Percentiles rank a stretch among this genome's conserved stretches.
phyloP scores from a whole-genome alignment of 2,329 filamentous ascomycete genomes.

The Sporothrix euskadiensis region DNA sequence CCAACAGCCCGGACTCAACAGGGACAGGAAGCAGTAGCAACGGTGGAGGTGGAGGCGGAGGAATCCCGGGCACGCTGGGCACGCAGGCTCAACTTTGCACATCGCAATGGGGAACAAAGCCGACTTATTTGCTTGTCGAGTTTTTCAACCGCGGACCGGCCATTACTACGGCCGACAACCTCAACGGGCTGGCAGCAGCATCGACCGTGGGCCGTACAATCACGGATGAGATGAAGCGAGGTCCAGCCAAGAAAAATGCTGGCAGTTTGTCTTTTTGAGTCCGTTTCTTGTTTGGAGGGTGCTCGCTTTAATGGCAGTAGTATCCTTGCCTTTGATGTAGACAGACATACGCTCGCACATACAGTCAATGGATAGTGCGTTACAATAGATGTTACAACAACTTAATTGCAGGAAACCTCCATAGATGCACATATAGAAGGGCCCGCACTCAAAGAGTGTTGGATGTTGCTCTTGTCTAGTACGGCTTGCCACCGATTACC shows the following conservation, averaged over 20 bases:
- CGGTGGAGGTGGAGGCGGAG: not conserved
- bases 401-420: slow-evolving; percentile 45
- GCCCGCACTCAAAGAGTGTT: slow-evolving; percentile 47
- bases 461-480: slow-evolving; percentile 43
- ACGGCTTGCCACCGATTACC: slow-evolving; percentile 31
- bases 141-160: slow-evolving; percentile 74
- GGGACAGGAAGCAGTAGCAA: not conserved
- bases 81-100: slow-evolving; percentile 56
- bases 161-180: slow-evolving; percentile 65
- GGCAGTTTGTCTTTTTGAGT: not conserved
- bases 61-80: slow-evolving; percentile 54
- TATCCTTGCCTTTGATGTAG: not conserved
- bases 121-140: slow-evolving; percentile 77
- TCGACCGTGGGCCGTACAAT: slow-evolving; percentile 36
- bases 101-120: slow-evolving; percentile 58
- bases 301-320: not conserved
- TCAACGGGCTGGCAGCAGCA: slow-evolving; percentile 56
- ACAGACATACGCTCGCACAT: not conserved
- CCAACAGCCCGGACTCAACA: slow-evolving; percentile 63
- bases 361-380: not conserved
- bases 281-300: not conserved
- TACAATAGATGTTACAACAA: slow-evolving; percentile 41
- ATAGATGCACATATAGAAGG: slow-evolving; percentile 39
- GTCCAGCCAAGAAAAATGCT: not conserved
- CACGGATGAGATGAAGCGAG: slow-evolving; percentile 16